A percentile compares a stretch with the other conserved stretches of the same genome.
Evolutionary conservation across 441 rosid species (phyloP).

Genomic region (Pelargonium cotyledonis): DNA sequence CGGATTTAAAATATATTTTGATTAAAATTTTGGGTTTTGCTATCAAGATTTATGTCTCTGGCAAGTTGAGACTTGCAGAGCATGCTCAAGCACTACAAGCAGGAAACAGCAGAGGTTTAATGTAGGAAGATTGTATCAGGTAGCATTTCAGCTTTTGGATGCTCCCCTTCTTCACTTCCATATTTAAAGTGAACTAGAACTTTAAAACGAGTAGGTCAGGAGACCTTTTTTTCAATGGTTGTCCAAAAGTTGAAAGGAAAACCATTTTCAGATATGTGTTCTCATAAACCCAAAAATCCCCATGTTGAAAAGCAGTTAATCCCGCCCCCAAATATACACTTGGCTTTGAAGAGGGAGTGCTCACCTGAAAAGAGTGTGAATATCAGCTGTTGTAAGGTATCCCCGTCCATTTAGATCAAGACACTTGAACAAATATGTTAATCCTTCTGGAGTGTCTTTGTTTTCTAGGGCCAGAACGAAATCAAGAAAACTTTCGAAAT

Average conservation of each 20-base stretch:
- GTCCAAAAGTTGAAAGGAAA: not conserved
- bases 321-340: not conserved
- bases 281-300: not conserved
- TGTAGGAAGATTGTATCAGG: slow-evolving; percentile 96
- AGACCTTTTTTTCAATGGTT: too few species aligned
- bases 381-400: slow-evolving; percentile 88
- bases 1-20: too few species aligned
- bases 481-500: slow-evolving; percentile 87
- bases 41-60: slow-evolving; percentile 49
- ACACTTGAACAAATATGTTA: slow-evolving; percentile 86
- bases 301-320: not conserved
- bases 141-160: slow-evolving; percentile 66
- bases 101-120: slow-evolving; percentile 65
- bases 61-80: slow-evolving; percentile 59
- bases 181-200: not conserved
- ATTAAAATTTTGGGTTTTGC: too few species aligned
- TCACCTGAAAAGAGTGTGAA: slow-evolving; percentile 96
- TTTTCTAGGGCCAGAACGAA: slow-evolving; percentile 92
- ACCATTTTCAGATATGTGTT: not conserved
- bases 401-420: slow-evolving; percentile 89
- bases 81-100: slow-evolving; percentile 62
- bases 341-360: not conserved
- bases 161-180: slow-evolving; percentile 98
- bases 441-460: slow-evolving; percentile 94
- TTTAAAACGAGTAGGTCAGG: too few species aligned